These are phyloP conservation scores for Paracamarosporium sp. DNA, from an alignment of 2,329 filamentous ascomycete genomes.

Conservation along the genomic window DNA sequence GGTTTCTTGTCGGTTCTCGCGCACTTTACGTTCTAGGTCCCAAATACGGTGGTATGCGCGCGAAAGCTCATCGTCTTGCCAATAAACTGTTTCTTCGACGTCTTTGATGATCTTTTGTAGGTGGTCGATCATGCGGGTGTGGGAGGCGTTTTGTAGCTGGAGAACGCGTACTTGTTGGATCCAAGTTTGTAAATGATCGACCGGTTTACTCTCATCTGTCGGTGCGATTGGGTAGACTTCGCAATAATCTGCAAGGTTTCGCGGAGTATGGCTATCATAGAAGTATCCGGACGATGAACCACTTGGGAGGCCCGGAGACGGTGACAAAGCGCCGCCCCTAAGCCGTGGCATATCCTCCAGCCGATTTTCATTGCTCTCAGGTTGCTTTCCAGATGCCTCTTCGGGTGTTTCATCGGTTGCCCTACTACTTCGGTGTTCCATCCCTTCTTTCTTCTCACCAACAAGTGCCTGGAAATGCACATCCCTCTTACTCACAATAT, in stretches of 20 bases:
- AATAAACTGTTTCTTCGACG: conserved; percentile 4
- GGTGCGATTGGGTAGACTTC: background rate
- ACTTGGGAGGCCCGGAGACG: background rate
- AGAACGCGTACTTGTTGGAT: conserved; percentile 5
- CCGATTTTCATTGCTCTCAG: background rate
- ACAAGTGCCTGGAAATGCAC: conserved; percentile 5
- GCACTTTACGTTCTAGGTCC: background rate
- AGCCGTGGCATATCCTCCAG: background rate
- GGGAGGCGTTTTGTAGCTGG: conserved; percentile 4
- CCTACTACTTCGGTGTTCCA: background rate
- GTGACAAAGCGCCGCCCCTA: background rate
- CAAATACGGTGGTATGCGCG: background rate
- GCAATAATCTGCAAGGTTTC: background rate
- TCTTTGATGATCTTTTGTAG: conserved; percentile 5
- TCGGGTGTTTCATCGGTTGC: background rate
- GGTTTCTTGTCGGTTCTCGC: background rate
- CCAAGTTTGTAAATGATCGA: background rate
- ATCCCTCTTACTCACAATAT: conserved; percentile 13
- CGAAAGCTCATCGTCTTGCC: conserved; percentile 7
- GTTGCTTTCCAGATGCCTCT: background rate
- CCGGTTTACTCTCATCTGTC: background rate
- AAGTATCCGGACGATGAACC: background rate
- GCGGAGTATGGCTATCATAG: background rate
- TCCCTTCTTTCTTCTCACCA: background rate
- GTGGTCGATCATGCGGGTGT: conserved; percentile 1